Percentiles rank a stretch among this genome's conserved stretches.
Conservation (phyloP, 2,329 filamentous ascomycete genomes). For the Sporothrix variecibatus region DNA sequence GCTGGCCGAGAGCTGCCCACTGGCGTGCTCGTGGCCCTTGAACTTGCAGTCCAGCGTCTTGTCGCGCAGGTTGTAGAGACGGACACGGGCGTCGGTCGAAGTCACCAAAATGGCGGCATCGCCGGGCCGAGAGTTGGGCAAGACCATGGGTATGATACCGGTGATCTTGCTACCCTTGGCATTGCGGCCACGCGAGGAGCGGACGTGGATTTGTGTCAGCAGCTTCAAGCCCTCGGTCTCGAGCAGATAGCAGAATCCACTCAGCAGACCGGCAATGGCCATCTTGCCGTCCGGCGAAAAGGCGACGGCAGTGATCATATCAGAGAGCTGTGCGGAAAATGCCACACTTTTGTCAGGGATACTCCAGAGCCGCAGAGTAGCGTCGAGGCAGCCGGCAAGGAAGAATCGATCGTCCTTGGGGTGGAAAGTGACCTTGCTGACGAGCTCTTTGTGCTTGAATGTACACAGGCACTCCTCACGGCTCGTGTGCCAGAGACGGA, state of each 20-base stretch:
- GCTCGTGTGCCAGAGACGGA: constrained; percentile 89
- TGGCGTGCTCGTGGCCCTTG: constrained; percentile 85
- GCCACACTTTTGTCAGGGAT: constrained; percentile 96
- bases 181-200: constrained; percentile 88
- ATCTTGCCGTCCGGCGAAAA: constrained; percentile 92
- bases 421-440: constrained; percentile 93
- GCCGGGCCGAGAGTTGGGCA: constrained; percentile 38
- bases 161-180: constrained; percentile 98
- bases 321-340: constrained; percentile 72
- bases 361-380: constrained; percentile 87
- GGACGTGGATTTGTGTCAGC: constrained; percentile 86
- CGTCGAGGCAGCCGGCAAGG: constrained; percentile 87
- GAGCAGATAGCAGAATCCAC: constrained; percentile 84
- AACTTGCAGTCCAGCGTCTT: constrained; percentile 87
- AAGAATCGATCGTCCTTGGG: constrained; percentile 96
- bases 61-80: constrained; percentile 85
- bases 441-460: constrained; percentile 93
- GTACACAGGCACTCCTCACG: constrained; percentile 84
- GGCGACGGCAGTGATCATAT: constrained; percentile 90
- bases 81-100: constrained; percentile 90
- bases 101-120: constrained; percentile 85
- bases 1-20: constrained; percentile 84
- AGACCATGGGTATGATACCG: constrained; percentile 67
- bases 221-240: constrained; percentile 88
- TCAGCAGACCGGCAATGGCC: constrained; percentile 84